A percentile compares a stretch with the other conserved stretches of the same genome.
Conservation (phyloP, 164 flowering plant species). For the Piper longum region DNA sequence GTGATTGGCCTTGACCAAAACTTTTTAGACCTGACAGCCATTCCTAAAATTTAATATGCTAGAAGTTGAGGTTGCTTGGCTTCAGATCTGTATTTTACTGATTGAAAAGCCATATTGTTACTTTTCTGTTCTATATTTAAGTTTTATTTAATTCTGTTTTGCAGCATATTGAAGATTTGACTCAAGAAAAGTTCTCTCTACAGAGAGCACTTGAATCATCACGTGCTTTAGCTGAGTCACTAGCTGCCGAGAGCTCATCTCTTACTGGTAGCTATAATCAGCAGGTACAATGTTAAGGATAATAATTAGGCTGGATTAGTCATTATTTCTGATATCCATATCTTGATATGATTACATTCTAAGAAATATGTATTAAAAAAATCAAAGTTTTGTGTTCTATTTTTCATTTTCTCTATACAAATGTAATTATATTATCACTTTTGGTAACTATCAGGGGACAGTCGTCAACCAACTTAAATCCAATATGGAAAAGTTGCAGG, state of each 20-base stretch:
- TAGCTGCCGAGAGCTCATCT: conserved; percentile 90
- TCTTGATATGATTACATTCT: neutral
- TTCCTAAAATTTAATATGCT: no score
- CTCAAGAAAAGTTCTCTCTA: conserved; percentile 92
- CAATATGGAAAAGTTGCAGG: conserved; percentile 70
- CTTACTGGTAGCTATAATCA: conserved; percentile 87
- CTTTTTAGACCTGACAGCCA: no score
- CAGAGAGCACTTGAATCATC: conserved; percentile 90
- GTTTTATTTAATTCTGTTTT: neutral
- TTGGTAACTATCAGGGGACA: conserved; percentile 37
- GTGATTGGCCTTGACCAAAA: no score
- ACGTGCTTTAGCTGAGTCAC: conserved; percentile 64
- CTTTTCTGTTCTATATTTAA: no score
- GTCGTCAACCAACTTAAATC: conserved; percentile 63
- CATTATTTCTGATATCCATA: neutral
- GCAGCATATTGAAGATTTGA: conserved; percentile 98
- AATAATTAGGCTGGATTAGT: neutral
- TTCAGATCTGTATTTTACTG: no score
- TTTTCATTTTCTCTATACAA: neutral
- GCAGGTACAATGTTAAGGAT: conserved; percentile 39
- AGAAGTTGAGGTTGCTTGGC: neutral
- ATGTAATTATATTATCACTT: neutral
- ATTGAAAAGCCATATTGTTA: no score
- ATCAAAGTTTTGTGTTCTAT: neutral
- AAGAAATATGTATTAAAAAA: neutral